Percentiles rank a stretch among this genome's conserved stretches.
These are phyloP conservation scores for Colletotrichum tabaci DNA, from an alignment of 2,329 filamentous ascomycete species.

Conservation along the genomic window DNA sequence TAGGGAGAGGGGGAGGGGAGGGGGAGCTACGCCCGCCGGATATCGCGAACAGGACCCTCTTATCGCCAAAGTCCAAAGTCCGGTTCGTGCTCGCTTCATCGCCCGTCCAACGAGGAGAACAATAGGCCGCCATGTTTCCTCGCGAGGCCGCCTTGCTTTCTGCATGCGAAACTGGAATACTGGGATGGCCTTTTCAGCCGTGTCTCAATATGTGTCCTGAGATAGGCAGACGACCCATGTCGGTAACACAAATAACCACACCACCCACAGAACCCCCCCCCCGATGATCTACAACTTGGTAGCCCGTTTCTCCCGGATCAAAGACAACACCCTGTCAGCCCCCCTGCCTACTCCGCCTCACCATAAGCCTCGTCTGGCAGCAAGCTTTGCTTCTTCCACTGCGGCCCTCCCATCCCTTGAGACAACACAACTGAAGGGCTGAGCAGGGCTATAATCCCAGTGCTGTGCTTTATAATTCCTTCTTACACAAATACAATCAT, in stretches of 20 bases:
- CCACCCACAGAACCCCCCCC: neutral
- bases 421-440: neutral
- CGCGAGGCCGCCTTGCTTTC: conserved; percentile 18
- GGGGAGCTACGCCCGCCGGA: neutral
- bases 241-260: conserved; percentile 1
- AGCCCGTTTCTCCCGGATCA: conserved; percentile 20
- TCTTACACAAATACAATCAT: neutral
- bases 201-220: conserved; percentile 28
- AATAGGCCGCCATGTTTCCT: neutral
- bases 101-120: neutral
- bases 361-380: conserved; percentile 12
- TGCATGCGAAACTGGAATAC: neutral
- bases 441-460: neutral
- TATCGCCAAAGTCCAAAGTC: neutral
- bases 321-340: conserved; percentile 10
- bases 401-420: neutral
- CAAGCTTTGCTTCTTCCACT: conserved; percentile 10
- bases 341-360: conserved; percentile 19
- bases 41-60: neutral
- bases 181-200: conserved; percentile 30
- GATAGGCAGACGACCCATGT: neutral
- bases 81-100: neutral
- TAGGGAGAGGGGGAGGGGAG: neutral
- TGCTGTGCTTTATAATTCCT: neutral
- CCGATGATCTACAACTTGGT: conserved; percentile 22